Conservation (phyloP, 2,329 filamentous ascomycete genomes). For the Diaporthe australafricana region DNA sequence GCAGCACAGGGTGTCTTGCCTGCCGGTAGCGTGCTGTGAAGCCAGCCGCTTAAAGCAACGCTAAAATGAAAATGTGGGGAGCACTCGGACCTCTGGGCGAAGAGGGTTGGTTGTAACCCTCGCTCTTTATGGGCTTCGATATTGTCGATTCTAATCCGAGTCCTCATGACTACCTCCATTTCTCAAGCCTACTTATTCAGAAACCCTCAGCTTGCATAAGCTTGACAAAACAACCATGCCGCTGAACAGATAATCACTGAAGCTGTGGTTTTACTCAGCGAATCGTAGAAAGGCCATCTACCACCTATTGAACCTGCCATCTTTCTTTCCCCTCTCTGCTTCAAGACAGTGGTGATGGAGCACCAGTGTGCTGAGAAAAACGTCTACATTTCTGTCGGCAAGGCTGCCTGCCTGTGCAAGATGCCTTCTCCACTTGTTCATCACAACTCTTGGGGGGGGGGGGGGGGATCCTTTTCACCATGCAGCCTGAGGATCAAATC, state of each 20-base stretch:
- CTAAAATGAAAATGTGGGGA: not conserved
- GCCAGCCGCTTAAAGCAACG: not conserved
- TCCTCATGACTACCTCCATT: not conserved
- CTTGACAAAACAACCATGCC: not conserved
- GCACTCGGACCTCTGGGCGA: not conserved
- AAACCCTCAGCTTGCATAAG: not conserved
- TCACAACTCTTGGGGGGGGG: no score
- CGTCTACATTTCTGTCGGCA: no score
- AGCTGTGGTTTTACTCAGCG: not conserved
- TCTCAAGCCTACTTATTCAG: not conserved
- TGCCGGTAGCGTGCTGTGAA: conserved; percentile 10
- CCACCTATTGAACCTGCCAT: no score
- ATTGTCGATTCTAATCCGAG: not conserved
- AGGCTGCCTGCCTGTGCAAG: not conserved
- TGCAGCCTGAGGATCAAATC: no score
- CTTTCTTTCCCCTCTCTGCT: not conserved
- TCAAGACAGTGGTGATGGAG: not conserved
- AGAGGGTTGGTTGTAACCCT: not conserved
- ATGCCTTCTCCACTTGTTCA: not conserved
- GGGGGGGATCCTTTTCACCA: no score
- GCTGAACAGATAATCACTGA: not conserved
- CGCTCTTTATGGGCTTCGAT: not conserved
- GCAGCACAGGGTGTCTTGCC: conserved; percentile 19
- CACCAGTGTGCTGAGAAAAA: not conserved
- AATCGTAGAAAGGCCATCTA: not conserved